Conservation (phyloP, 148 eudicot genomes). For the Agrostemma githago region DNA sequence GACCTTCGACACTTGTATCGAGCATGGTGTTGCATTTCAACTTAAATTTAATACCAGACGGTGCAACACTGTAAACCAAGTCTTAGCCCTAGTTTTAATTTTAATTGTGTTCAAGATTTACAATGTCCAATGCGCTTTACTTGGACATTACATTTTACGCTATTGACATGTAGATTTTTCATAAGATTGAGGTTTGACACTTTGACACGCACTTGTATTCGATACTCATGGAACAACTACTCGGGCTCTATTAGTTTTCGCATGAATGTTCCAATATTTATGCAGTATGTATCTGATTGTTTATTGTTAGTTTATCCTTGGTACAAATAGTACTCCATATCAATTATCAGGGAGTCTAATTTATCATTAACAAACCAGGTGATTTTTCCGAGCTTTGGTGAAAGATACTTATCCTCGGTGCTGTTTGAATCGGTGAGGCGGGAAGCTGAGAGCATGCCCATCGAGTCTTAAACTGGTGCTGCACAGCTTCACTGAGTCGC, state of each 20-base stretch:
- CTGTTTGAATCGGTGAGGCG: conserved; percentile 64
- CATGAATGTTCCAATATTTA: not conserved
- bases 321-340: not conserved
- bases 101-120: not conserved
- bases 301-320: not conserved
- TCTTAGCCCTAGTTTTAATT: not conserved
- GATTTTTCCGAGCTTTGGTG: conserved; percentile 79
- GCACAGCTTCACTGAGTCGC: not conserved
- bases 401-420: conserved; percentile 68
- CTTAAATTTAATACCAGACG: too few species aligned
- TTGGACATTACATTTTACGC: not conserved
- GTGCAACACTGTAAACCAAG: too few species aligned
- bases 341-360: not conserved
- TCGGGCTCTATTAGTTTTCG: not conserved
- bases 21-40: too few species aligned
- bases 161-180: not conserved
- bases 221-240: too few species aligned
- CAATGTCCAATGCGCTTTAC: not conserved
- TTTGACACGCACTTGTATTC: too few species aligned
- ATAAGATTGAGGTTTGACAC: too few species aligned
- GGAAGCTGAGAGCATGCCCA: conserved; percentile 52
- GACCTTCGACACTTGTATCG: too few species aligned
- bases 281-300: not conserved
- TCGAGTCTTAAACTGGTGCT: conserved; percentile 34
- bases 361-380: conserved; percentile 30